Conservation (phyloP, 768 basidiomycete species). For the Russula sp. region DNA sequence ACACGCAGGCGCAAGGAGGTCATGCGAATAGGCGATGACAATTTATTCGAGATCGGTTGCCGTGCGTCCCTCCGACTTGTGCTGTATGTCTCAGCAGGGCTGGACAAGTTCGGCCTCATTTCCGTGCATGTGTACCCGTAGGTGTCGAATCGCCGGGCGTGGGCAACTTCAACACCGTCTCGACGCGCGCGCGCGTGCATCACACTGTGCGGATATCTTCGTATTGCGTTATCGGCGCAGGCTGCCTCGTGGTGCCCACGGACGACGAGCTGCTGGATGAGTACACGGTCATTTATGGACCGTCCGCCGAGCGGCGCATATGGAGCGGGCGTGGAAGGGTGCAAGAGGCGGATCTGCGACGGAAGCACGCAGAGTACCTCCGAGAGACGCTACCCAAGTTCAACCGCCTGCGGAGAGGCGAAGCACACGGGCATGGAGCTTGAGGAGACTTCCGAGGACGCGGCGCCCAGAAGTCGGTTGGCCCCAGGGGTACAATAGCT, state of each 20-base stretch:
- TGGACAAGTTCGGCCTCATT: neutral
- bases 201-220: constrained; percentile 74
- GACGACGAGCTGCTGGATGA: constrained; percentile 76
- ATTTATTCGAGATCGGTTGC: constrained; percentile 90
- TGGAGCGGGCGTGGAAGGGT: constrained; percentile 85
- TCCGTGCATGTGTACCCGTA: constrained; percentile 29
- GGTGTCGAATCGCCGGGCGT: constrained; percentile 84
- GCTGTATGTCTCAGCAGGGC: neutral
- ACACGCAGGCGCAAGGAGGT: constrained; percentile 60
- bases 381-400: constrained; percentile 90
- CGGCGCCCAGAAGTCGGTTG: no score
- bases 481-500: no score
- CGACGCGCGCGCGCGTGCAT: constrained; percentile 76
- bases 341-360: constrained; percentile 76
- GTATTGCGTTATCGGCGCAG: constrained; percentile 78
- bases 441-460: neutral
- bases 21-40: constrained; percentile 91
- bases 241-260: constrained; percentile 70
- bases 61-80: constrained; percentile 46
- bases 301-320: constrained; percentile 59
- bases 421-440: constrained; percentile 15
- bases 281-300: constrained; percentile 81
- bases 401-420: constrained; percentile 47
- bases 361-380: constrained; percentile 89
- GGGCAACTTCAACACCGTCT: constrained; percentile 82